Evolutionary conservation across 495 filamentous ascomycete genomes (phyloP).

Genomic region (Thermothielavioides terrestris): DNA sequence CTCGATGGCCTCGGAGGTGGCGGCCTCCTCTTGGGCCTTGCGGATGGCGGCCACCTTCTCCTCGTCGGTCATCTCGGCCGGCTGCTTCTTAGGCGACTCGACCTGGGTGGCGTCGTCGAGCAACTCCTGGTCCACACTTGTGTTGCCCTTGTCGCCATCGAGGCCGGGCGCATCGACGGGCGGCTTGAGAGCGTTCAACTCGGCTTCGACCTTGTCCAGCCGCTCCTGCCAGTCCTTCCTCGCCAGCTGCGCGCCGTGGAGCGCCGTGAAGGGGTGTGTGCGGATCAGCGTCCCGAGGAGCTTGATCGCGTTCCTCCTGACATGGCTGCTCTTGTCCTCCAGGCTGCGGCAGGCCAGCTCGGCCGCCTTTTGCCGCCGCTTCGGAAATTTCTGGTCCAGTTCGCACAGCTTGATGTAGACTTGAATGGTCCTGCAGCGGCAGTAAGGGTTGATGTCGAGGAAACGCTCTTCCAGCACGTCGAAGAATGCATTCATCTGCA

Average conservation of each 20-base stretch:
- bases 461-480: slow-evolving; percentile 94
- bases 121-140: slow-evolving; percentile 62
- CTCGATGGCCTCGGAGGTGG: slow-evolving; percentile 67
- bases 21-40: slow-evolving; percentile 63
- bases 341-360: slow-evolving; percentile 80
- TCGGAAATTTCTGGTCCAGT: slow-evolving; percentile 88
- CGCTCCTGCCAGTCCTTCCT: slow-evolving; percentile 76
- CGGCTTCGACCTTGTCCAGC: slow-evolving; percentile 68
- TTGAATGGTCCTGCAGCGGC: slow-evolving; percentile 82
- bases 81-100: slow-evolving; percentile 52
- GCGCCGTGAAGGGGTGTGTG: slow-evolving; percentile 85
- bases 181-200: slow-evolving; percentile 73
- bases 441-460: slow-evolving; percentile 94
- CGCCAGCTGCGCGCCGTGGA: slow-evolving; percentile 82
- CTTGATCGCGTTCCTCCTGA: slow-evolving; percentile 90
- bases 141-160: slow-evolving; percentile 46
- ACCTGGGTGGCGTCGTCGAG: slow-evolving; percentile 84
- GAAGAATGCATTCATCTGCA: slow-evolving; percentile 91
- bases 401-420: slow-evolving; percentile 89
- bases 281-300: slow-evolving; percentile 77
- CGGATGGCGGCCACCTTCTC: slow-evolving; percentile 46
- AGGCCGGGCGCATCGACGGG: slow-evolving; percentile 71
- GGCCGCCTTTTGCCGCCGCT: slow-evolving; percentile 75
- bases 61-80: slow-evolving; percentile 49
- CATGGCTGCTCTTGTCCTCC: slow-evolving; percentile 97